Conservation (phyloP, 176 grass and related monocot species). For the Saccharum spontaneum region DNA sequence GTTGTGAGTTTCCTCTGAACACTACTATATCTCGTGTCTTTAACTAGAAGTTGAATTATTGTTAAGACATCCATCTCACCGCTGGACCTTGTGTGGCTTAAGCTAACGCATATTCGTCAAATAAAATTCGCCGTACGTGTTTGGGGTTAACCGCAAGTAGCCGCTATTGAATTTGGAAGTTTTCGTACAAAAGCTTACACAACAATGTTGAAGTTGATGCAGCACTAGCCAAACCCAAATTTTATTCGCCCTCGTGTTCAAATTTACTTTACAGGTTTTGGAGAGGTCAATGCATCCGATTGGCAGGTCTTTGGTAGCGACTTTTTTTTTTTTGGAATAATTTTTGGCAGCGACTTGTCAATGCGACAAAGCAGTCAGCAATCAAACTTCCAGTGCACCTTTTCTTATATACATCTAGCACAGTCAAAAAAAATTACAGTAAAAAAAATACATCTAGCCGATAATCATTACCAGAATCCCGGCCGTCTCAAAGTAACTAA, state of each 20-base stretch:
- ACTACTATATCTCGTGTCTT: no score
- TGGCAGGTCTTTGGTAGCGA: background rate
- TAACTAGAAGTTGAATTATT: background rate
- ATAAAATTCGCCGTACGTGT: background rate
- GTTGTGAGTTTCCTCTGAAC: no score
- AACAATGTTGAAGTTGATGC: background rate
- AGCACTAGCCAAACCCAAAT: background rate
- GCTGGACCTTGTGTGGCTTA: background rate
- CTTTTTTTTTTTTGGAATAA: no score
- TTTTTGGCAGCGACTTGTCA: background rate
- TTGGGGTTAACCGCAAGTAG: background rate
- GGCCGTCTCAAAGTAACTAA: slow-evolving; percentile 9
- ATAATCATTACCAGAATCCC: slow-evolving; percentile 28
- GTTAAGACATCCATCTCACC: background rate
- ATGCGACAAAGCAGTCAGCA: slow-evolving; percentile 21
- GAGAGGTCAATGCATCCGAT: background rate
- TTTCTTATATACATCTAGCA: background rate
- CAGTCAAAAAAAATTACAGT: no score
- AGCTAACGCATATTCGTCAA: background rate
- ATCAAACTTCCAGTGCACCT: background rate
- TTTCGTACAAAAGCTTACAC: background rate
- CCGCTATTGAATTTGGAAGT: background rate
- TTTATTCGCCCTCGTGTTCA: background rate
- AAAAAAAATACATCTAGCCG: no score
- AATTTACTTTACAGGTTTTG: slow-evolving; percentile 29